Conservation (phyloP, 208 protist species). For the Kentomonas sorsogonicus region DNA sequence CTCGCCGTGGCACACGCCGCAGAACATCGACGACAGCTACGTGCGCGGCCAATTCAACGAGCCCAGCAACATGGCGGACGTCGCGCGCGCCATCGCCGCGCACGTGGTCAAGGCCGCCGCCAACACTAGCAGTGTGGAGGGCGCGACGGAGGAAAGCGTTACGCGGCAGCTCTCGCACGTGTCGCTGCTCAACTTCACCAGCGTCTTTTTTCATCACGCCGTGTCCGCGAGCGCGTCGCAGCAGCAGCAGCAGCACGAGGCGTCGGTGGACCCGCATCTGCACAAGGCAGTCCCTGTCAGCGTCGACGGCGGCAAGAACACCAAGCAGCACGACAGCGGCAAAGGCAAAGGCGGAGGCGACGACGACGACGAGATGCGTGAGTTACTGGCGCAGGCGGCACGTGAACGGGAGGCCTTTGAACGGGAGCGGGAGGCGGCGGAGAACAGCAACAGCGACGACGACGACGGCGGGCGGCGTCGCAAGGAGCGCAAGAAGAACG, state of each 20-base stretch:
- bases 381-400: constrained; percentile 40
- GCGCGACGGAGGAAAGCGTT: constrained; percentile 2
- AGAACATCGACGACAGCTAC: constrained; percentile 64
- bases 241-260: not conserved
- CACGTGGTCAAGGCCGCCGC: too few relatives aligned
- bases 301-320: constrained; percentile 14
- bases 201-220: constrained; percentile 32
- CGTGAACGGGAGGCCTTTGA: constrained; percentile 25
- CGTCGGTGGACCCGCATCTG: too few relatives aligned
- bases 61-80: constrained; percentile 63
- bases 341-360: constrained; percentile 7
- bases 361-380: constrained; percentile 35
- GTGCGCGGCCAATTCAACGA: constrained; percentile 64
- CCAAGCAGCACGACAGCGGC: constrained; percentile 9
- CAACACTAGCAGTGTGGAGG: not conserved
- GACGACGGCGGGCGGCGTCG: constrained; percentile 18
- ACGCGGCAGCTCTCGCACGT: constrained; percentile 21
- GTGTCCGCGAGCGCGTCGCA: too few relatives aligned
- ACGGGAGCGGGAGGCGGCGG: constrained; percentile 24
- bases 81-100: constrained; percentile 38
- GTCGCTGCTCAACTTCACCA: constrained; percentile 36
- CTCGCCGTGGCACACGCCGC: constrained; percentile 65
- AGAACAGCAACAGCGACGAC: constrained; percentile 17
- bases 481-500: constrained; percentile 73
- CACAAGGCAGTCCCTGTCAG: too few relatives aligned